Evolutionary conservation across 257 asterid genomes (phyloP).

Genomic region (Capsicum rhomboideum): DNA sequence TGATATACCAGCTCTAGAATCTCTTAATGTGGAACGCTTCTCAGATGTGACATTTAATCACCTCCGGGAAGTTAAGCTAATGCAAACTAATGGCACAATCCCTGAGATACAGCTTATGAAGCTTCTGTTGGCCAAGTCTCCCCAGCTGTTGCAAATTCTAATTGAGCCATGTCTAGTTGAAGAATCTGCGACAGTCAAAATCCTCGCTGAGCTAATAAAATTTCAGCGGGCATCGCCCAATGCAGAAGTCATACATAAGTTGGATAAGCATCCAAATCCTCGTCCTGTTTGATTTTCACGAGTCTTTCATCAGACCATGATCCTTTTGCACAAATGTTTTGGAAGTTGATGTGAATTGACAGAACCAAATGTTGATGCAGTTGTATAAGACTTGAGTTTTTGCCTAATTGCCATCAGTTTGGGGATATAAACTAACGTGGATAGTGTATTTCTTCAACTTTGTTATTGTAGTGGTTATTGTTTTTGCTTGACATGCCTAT

Average conservation of each 20-base stretch:
- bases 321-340: background rate
- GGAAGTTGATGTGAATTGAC: background rate
- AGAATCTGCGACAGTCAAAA: background rate
- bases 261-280: background rate
- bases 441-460: background rate
- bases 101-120: background rate
- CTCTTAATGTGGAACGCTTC: background rate
- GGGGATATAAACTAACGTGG: background rate
- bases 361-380: background rate
- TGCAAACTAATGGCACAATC: background rate
- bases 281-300: background rate
- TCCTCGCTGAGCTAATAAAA: background rate
- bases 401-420: background rate
- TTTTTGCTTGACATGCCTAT: background rate
- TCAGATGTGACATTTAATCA: background rate
- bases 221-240: background rate
- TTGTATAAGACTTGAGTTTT: background rate
- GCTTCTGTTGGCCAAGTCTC: background rate
- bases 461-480: background rate
- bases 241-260: background rate
- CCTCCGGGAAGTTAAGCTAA: background rate
- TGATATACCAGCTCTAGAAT: background rate
- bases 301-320: background rate
- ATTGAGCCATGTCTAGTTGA: background rate
- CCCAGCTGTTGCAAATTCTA: background rate